Evolutionary conservation across 306 rosid genomes (phyloP).

Genomic region (Fragaria vesca): DNA sequence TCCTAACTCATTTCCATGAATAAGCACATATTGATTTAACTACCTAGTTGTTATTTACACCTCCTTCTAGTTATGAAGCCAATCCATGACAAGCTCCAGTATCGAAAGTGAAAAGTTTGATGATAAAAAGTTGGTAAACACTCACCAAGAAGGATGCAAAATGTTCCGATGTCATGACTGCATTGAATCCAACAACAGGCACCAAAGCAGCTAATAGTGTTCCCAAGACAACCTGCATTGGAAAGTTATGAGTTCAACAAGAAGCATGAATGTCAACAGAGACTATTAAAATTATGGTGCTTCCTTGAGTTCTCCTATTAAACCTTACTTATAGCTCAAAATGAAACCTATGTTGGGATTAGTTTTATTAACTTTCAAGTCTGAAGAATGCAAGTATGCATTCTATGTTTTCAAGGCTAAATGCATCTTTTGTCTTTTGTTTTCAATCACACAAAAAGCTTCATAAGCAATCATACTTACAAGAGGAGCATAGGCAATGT

Average conservation of each 20-base stretch:
- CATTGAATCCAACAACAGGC: slow-evolving; percentile 98
- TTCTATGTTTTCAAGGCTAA: background rate
- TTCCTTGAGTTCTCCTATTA: background rate
- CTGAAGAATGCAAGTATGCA: background rate
- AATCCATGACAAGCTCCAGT: background rate
- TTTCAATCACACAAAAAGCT: slow-evolving; percentile 1
- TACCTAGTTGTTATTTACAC: background rate
- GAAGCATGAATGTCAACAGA: slow-evolving; percentile 22
- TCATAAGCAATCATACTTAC: slow-evolving; percentile 55
- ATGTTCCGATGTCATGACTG: slow-evolving; percentile 98
- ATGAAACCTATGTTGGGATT: background rate
- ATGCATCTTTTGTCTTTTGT: background rate
- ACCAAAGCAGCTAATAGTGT: slow-evolving; percentile 90
- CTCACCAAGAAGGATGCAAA: slow-evolving; percentile 96
- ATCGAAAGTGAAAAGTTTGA: background rate
- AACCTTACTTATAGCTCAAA: background rate
- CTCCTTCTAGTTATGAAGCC: background rate
- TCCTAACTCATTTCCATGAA: background rate
- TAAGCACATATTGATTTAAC: background rate
- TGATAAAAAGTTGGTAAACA: background rate
- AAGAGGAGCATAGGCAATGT: slow-evolving; percentile 95
- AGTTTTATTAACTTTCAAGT: background rate
- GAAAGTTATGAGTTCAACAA: slow-evolving; percentile 25
- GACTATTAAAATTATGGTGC: background rate
- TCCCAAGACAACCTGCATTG: slow-evolving; percentile 81